A percentile compares a stretch with the other conserved stretches of the same genome.
Conservation (phyloP, 2,329 filamentous ascomycete species). For the Aspergillus sp. region DNA sequence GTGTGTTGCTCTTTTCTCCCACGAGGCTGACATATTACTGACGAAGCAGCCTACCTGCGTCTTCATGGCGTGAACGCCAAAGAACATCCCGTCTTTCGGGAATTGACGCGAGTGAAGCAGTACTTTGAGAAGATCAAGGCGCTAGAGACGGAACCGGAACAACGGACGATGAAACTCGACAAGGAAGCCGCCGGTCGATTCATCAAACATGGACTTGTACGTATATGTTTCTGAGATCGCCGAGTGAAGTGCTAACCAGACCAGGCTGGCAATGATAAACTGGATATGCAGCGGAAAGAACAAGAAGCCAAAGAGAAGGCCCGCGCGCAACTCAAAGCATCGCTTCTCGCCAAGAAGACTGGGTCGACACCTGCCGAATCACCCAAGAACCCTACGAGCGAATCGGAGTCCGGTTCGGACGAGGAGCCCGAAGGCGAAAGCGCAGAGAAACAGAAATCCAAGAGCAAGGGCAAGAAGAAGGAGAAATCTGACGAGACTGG, state of each 20-base stretch:
- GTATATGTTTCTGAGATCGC: slow-evolving; percentile 22
- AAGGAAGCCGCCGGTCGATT: slow-evolving; percentile 78
- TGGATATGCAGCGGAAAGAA: slow-evolving; percentile 51
- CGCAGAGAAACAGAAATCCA: background rate
- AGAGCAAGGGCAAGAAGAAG: slow-evolving; percentile 12
- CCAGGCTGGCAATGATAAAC: slow-evolving; percentile 51
- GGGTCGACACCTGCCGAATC: slow-evolving; percentile 23
- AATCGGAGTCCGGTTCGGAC: slow-evolving; percentile 16
- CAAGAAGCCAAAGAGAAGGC: slow-evolving; percentile 51
- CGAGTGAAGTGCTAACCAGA: slow-evolving; percentile 14
- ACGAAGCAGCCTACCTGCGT: slow-evolving; percentile 65
- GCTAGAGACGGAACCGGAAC: slow-evolving; percentile 62
- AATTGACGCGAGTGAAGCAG: slow-evolving; percentile 81
- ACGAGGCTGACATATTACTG: background rate
- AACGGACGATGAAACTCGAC: slow-evolving; percentile 62
- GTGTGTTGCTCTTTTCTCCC: slow-evolving; percentile 48
- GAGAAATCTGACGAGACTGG: slow-evolving; percentile 26
- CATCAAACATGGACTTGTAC: slow-evolving; percentile 75
- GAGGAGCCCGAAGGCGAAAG: slow-evolving; percentile 7
- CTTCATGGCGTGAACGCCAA: slow-evolving; percentile 79
- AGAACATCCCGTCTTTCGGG: slow-evolving; percentile 78
- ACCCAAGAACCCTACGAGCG: slow-evolving; percentile 16
- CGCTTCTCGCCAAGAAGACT: slow-evolving; percentile 41
- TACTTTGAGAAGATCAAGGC: slow-evolving; percentile 91
- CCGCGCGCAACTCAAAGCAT: slow-evolving; percentile 49